phyloP scores from a whole-genome alignment of 2,329 filamentous ascomycete genomes.

The Microdochium paspali region DNA sequence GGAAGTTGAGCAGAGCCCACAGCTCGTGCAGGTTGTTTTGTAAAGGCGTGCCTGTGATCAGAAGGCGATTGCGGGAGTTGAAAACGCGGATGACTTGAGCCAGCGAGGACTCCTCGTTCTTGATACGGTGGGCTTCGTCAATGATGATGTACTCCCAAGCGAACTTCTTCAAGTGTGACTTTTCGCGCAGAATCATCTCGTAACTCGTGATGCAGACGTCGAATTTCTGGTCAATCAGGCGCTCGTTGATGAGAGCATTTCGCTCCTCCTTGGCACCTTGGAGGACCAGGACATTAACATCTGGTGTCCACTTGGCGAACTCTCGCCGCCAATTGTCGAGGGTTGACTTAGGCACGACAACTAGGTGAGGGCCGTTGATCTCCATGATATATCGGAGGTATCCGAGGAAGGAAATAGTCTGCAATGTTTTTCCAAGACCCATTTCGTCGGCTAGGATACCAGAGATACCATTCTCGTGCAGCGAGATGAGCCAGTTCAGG shows the following conservation, averaged over 20 bases:
- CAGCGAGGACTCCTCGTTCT: conserved; percentile 96
- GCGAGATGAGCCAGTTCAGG: conserved; percentile 93
- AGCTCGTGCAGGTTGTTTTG: conserved; percentile 98
- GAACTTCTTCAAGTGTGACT: conserved; percentile 90
- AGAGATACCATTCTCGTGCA: conserved; percentile 98
- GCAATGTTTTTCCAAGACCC: conserved; percentile 94
- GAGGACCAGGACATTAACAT: conserved; percentile 86
- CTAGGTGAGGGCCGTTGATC: conserved; percentile 82
- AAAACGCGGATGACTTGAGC: conserved; percentile 95
- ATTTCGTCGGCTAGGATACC: conserved; percentile 97
- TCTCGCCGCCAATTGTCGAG: conserved; percentile 98
- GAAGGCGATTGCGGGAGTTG: conserved; percentile 84
- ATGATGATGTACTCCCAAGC: conserved; percentile 99
- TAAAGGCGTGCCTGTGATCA: conserved; percentile 93
- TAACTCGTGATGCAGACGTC: conserved; percentile 98
- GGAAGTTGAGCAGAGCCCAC: conserved; percentile 94
- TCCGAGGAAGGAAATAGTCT: conserved; percentile 93
- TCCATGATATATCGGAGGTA: conserved; percentile 87
- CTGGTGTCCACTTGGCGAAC: conserved; percentile 88
- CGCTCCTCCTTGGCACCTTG: conserved; percentile 95
- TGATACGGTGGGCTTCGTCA: conserved; percentile 96
- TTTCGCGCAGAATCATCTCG: conserved; percentile 96
- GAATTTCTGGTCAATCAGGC: conserved; percentile 88
- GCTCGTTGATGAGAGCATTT: conserved; percentile 77
- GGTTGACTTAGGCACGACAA: conserved; percentile 92